Percentiles rank a stretch among this genome's conserved stretches.
phyloP scores from a whole-genome alignment of 2,329 filamentous ascomycete species.

The Penicillium sp. region DNA sequence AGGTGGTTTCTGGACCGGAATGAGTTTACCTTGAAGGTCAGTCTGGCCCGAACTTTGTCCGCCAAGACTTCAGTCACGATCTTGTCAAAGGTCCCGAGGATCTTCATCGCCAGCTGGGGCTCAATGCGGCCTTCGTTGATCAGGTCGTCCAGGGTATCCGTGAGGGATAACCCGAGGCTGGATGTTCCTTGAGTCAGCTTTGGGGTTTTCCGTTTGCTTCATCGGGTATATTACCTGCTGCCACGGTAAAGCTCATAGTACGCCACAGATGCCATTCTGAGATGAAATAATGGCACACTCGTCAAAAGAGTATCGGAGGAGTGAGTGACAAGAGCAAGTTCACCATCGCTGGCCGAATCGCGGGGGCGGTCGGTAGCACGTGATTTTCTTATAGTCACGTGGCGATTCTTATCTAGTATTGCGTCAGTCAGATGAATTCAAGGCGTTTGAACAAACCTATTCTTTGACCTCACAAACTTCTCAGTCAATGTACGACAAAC shows the following conservation, averaged over 20 bases:
- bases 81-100: slow-evolving; percentile 91
- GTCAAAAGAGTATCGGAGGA: slow-evolving; percentile 6
- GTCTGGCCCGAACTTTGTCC: slow-evolving; percentile 84
- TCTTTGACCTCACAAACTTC: background rate
- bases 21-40: slow-evolving; percentile 84
- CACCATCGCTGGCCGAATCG: slow-evolving; percentile 4
- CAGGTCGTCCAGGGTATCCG: slow-evolving; percentile 93
- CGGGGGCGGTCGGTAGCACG: background rate
- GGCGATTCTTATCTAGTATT: background rate
- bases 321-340: slow-evolving; percentile 16
- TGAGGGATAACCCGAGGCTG: slow-evolving; percentile 89
- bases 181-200: slow-evolving; percentile 16
- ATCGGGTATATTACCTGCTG: slow-evolving; percentile 70
- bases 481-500: background rate
- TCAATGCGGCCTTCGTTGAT: slow-evolving; percentile 95
- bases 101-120: slow-evolving; percentile 98
- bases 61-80: slow-evolving; percentile 87
- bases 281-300: background rate
- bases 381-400: slow-evolving; percentile 3
- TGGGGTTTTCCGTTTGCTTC: background rate
- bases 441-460: no score
- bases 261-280: slow-evolving; percentile 50
- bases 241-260: slow-evolving; percentile 97
- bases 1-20: background rate
- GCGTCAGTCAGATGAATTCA: background rate